These are phyloP conservation scores for Elongisporangium prolatum DNA, from an alignment of 352 stramenopile species.

Conservation along the genomic window DNA sequence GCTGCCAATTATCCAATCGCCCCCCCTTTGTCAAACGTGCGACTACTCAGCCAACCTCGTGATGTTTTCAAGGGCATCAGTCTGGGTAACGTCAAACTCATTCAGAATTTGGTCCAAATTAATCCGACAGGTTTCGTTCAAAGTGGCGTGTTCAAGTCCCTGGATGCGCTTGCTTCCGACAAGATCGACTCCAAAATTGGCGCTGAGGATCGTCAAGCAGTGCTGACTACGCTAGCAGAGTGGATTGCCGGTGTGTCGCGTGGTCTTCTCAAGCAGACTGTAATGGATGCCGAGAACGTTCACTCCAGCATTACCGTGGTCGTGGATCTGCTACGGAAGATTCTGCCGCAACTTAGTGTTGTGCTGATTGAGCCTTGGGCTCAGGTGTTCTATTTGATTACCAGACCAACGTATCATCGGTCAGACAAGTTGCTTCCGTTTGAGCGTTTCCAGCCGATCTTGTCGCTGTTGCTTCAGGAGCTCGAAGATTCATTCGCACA, in stretches of 20 bases:
- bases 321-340: conserved; percentile 30
- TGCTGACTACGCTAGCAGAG: conserved; percentile 48
- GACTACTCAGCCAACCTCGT: conserved; percentile 43
- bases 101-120: conserved; percentile 44
- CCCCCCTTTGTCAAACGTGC: conserved; percentile 44
- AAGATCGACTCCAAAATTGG: conserved; percentile 32
- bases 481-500: conserved; percentile 53
- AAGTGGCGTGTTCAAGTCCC: conserved; percentile 14
- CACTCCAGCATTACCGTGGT: conserved; percentile 12
- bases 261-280: conserved; percentile 24
- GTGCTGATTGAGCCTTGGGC: conserved; percentile 51
- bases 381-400: conserved; percentile 49
- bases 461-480: conserved; percentile 36
- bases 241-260: conserved; percentile 43
- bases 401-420: conserved; percentile 24
- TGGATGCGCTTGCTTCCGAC: conserved; percentile 28
- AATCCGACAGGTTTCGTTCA: conserved; percentile 29
- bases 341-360: conserved; percentile 53
- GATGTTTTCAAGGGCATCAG: conserved; percentile 30
- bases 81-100: conserved; percentile 32
- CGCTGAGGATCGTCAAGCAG: conserved; percentile 60
- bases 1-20: conserved; percentile 42
- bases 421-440: conserved; percentile 6
- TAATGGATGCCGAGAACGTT: conserved; percentile 11
- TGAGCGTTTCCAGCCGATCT: conserved; percentile 14